Conservation (phyloP, 108 stramenopile species). For the Cyclotella cryptica region DNA sequence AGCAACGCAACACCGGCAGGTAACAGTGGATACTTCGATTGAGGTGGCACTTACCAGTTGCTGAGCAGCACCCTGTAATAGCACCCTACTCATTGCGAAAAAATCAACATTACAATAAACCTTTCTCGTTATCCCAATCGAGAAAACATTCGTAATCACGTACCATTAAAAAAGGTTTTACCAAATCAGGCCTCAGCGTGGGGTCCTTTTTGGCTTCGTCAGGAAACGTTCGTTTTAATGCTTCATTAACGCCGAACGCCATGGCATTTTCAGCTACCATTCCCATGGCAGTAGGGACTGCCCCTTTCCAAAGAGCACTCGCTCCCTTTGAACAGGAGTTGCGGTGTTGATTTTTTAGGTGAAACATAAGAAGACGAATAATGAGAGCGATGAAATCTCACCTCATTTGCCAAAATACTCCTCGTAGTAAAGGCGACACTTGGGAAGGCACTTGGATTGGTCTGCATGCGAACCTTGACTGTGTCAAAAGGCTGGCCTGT, state of each 20-base stretch:
- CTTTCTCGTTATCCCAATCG: background rate
- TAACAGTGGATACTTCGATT: too few species aligned
- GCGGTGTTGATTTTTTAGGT: too few species aligned
- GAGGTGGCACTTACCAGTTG: conserved; percentile 32
- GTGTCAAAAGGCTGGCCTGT: conserved; percentile 90
- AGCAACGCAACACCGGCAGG: too few species aligned
- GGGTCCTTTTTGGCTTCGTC: conserved; percentile 51
- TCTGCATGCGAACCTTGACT: conserved; percentile 90
- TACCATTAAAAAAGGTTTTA: conserved; percentile 83
- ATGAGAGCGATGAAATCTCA: conserved; percentile 4
- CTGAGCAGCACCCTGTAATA: conserved; percentile 85
- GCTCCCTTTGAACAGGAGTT: conserved; percentile 41
- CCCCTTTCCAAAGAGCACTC: conserved; percentile 83
- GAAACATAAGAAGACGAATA: too few species aligned
- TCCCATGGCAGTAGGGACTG: conserved; percentile 86
- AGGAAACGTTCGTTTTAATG: conserved; percentile 87
- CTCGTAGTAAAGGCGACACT: conserved; percentile 55
- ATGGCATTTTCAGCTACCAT: conserved; percentile 91
- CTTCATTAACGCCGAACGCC: conserved; percentile 93
- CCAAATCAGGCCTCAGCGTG: conserved; percentile 65
- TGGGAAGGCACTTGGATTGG: conserved; percentile 61
- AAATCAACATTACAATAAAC: background rate
- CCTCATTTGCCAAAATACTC: conserved; percentile 66
- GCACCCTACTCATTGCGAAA: conserved; percentile 49
- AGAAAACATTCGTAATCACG: background rate